phyloP scores from a whole-genome alignment of 1,284 basidiomycete species.

The Xanthoconium separans region DNA sequence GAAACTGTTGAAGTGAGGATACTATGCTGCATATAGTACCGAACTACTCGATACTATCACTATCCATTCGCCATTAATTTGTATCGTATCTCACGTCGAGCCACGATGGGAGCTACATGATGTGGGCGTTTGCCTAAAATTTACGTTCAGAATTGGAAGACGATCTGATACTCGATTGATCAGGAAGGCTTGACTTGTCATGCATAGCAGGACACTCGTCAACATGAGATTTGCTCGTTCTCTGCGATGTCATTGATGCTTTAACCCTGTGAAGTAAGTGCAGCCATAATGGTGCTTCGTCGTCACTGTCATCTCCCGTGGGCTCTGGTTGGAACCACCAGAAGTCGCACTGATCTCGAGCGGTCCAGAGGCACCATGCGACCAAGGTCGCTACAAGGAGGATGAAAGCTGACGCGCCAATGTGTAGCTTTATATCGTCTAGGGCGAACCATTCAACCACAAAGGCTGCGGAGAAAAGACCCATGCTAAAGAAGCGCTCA shows the following conservation, averaged over 20 bases:
- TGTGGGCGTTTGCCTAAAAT: too few relatives aligned
- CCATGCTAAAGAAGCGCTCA: constrained; percentile 25
- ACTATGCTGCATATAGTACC: too few relatives aligned
- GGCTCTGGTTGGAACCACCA: background rate
- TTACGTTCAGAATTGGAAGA: too few relatives aligned
- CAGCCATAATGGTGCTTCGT: too few relatives aligned
- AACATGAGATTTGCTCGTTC: background rate
- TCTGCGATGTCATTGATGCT: background rate
- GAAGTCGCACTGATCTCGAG: background rate
- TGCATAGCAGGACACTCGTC: constrained; percentile 9
- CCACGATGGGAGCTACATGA: too few relatives aligned
- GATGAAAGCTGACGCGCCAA: constrained; percentile 10
- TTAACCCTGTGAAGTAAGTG: background rate
- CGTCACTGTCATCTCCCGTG: background rate
- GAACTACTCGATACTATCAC: too few relatives aligned
- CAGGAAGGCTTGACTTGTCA: background rate
- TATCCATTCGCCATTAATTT: too few relatives aligned
- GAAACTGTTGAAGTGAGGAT: too few relatives aligned
- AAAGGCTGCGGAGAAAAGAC: constrained; percentile 33
- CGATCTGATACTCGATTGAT: too few relatives aligned
- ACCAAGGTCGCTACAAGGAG: constrained; percentile 10
- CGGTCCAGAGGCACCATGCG: constrained; percentile 25
- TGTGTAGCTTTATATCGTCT: background rate
- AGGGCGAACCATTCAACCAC: constrained; percentile 25
- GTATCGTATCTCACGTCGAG: too few relatives aligned